Conservation (phyloP, 306 rosid species). For the Dryas drummondii region DNA sequence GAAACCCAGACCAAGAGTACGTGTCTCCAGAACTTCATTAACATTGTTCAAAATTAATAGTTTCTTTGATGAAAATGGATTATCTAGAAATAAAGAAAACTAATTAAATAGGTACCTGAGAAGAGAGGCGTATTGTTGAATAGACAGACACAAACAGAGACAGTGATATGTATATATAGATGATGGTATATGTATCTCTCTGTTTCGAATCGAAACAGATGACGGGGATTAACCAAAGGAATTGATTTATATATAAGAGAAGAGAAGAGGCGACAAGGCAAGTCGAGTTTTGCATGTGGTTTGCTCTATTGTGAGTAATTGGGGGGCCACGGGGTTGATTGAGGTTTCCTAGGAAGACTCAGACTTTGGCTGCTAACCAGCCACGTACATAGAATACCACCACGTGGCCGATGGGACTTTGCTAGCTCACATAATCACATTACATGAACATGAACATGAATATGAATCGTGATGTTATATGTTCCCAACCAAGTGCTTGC, state of each 20-base stretch:
- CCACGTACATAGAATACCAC: constrained; percentile 23
- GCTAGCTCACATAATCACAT: neutral
- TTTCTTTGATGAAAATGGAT: no score
- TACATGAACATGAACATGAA: neutral
- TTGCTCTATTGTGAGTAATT: neutral
- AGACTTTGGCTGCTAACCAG: neutral
- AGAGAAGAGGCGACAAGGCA: no score
- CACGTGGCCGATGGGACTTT: constrained; percentile 20
- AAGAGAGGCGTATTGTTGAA: no score
- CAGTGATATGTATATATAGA: no score
- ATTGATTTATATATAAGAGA: no score
- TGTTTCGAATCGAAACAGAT: no score
- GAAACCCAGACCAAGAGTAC: neutral
- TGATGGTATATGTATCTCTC: no score
- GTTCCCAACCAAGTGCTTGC: neutral
- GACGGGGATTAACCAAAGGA: no score
- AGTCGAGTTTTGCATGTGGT: neutral
- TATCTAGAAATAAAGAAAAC: no score
- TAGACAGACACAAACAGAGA: no score
- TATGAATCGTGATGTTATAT: neutral
- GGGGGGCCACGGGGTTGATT: constrained; percentile 12
- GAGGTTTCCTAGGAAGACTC: neutral
- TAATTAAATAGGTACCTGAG: no score
- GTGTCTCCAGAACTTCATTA: neutral
- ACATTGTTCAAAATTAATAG: neutral